Conservation (phyloP, 441 rosid species). For the Mallotus repandus region DNA sequence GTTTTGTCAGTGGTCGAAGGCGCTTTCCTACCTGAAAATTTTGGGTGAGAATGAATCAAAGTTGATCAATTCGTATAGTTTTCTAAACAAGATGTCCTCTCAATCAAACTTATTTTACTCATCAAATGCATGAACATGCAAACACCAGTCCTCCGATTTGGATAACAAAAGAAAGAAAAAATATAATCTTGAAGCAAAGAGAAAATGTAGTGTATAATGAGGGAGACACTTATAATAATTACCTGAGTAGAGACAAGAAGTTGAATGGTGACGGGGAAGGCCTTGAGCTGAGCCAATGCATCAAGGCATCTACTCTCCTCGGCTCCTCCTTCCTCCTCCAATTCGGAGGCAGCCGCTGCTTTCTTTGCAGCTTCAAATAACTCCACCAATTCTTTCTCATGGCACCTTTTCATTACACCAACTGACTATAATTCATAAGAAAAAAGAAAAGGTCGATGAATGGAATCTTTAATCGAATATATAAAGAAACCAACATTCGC, state of each 20-base stretch:
- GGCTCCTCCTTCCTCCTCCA: conserved; percentile 12
- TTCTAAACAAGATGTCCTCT: too few species aligned
- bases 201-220: too few species aligned
- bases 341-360: conserved; percentile 32
- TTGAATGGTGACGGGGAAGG: conserved; percentile 27
- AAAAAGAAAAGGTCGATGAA: too few species aligned
- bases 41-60: background rate
- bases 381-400: conserved; percentile 34
- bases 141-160: too few species aligned
- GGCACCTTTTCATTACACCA: conserved; percentile 8
- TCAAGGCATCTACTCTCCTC: conserved; percentile 37
- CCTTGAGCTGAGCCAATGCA: conserved; percentile 35
- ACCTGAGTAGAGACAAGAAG: conserved; percentile 41
- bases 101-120: too few species aligned
- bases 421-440: too few species aligned
- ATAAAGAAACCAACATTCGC: too few species aligned
- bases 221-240: too few species aligned
- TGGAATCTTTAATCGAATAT: too few species aligned
- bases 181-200: too few species aligned
- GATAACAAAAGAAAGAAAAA: too few species aligned
- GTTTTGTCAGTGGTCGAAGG: conserved; percentile 40
- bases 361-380: conserved; percentile 34
- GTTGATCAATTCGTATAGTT: background rate
- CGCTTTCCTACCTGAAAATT: conserved; percentile 35
- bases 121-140: too few species aligned